phyloP scores from a whole-genome alignment of 2,329 filamentous ascomycete species.

The Fusarium floridanum region DNA sequence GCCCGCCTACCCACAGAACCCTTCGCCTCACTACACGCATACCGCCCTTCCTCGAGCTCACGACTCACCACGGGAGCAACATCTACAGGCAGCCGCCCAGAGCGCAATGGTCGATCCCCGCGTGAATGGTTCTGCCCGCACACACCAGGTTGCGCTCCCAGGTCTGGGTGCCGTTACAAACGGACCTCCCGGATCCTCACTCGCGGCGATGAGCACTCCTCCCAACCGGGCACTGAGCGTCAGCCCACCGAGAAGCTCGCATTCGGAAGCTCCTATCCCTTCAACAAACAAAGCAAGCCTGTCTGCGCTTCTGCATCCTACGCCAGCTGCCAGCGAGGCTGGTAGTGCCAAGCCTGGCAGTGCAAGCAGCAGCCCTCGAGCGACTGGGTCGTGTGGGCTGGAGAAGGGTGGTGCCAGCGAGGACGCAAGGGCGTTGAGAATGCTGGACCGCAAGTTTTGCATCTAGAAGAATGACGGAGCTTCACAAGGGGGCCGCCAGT shows the following conservation, averaged over 20 bases:
- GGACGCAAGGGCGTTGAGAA: conserved; percentile 74
- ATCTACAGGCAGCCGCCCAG: conserved; percentile 59
- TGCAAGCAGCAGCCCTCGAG: conserved; percentile 56
- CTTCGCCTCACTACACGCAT: conserved; percentile 48
- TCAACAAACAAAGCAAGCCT: conserved; percentile 59
- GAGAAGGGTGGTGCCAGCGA: conserved; percentile 66
- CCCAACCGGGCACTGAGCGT: conserved; percentile 62
- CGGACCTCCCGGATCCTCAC: conserved; percentile 44
- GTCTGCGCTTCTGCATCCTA: conserved; percentile 65
- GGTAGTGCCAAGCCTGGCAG: conserved; percentile 60
- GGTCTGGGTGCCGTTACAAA: conserved; percentile 53
- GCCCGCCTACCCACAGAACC: conserved; percentile 50
- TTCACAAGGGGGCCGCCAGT: background rate
- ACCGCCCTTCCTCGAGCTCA: conserved; percentile 51
- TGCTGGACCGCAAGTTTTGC: conserved; percentile 72
- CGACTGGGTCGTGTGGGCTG: conserved; percentile 41
- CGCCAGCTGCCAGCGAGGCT: conserved; percentile 60
- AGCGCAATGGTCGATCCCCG: conserved; percentile 57
- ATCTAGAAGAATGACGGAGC: conserved; percentile 38
- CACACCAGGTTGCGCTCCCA: conserved; percentile 60
- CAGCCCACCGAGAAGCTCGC: conserved; percentile 61
- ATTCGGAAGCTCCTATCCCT: conserved; percentile 45
- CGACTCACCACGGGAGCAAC: conserved; percentile 60
- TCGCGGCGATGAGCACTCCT: conserved; percentile 55
- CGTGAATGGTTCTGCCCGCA: conserved; percentile 51